phyloP scores from a whole-genome alignment of 352 stramenopile species.

The Peronospora destructor region DNA sequence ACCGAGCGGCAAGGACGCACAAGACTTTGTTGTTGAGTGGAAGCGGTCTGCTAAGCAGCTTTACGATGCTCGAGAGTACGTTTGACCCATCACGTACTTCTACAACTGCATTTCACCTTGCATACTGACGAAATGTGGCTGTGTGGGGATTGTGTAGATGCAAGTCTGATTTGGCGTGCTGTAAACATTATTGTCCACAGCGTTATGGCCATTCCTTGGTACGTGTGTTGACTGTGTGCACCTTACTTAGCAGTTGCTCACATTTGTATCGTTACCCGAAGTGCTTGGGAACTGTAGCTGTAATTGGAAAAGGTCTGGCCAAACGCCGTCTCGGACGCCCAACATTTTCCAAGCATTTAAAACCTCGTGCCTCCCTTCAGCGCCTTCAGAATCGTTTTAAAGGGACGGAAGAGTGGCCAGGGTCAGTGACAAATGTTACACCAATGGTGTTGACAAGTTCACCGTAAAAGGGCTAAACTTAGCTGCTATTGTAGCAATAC shows the following conservation, averaged over 20 bases:
- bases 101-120: background rate
- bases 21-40: slow-evolving; percentile 56
- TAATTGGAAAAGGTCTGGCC: slow-evolving; percentile 50
- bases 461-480: slow-evolving; percentile 8
- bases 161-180: slow-evolving; percentile 37
- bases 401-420: slow-evolving; percentile 49
- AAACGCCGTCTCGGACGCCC: slow-evolving; percentile 47
- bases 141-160: slow-evolving; percentile 31
- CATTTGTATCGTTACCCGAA: slow-evolving; percentile 15
- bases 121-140: slow-evolving; percentile 2
- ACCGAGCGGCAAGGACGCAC: slow-evolving; percentile 33
- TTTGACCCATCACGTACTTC: background rate
- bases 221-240: slow-evolving; percentile 15
- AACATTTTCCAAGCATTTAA: slow-evolving; percentile 62
- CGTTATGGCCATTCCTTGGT: slow-evolving; percentile 56
- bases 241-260: slow-evolving; percentile 2
- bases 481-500: background rate
- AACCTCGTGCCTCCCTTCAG: slow-evolving; percentile 58
- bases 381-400: slow-evolving; percentile 62
- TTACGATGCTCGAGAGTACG: slow-evolving; percentile 49
- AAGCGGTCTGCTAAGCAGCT: slow-evolving; percentile 37
- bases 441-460: slow-evolving; percentile 3
- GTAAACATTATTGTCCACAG: slow-evolving; percentile 64
- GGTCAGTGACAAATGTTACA: slow-evolving; percentile 33
- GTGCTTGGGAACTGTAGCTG: slow-evolving; percentile 63